A percentile compares a stretch with the other conserved stretches of the same genome.
These are phyloP conservation scores for Zopfia rhizophila DNA, from an alignment of 2,329 filamentous ascomycete species.

Conservation along the genomic window DNA sequence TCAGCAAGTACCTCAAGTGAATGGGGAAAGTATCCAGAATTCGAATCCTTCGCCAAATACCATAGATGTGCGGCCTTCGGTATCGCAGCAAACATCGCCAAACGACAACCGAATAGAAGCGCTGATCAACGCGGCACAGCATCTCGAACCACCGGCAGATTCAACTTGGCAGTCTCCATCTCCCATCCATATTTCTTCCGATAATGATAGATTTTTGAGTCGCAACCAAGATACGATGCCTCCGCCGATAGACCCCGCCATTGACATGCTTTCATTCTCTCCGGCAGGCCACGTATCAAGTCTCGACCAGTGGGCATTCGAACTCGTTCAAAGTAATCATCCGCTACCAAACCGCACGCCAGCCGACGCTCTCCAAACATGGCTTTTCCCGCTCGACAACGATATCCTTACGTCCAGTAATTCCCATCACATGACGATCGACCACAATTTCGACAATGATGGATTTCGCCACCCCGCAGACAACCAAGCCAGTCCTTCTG, in stretches of 20 bases:
- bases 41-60: constrained; percentile 30
- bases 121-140: constrained; percentile 50
- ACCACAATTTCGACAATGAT: constrained; percentile 44
- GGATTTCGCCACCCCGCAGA: constrained; percentile 33
- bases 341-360: constrained; percentile 48
- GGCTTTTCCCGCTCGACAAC: constrained; percentile 48
- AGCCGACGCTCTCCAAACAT: constrained; percentile 48
- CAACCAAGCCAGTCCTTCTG: constrained; percentile 46
- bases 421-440: constrained; percentile 42
- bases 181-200: constrained; percentile 36
- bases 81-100: constrained; percentile 35
- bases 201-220: constrained; percentile 33
- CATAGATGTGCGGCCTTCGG: constrained; percentile 24
- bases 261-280: constrained; percentile 49
- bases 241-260: constrained; percentile 51
- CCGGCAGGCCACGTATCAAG: constrained; percentile 46
- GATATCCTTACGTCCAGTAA: constrained; percentile 39
- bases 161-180: constrained; percentile 49
- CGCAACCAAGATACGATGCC: constrained; percentile 43
- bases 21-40: constrained; percentile 27
- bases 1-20: constrained; percentile 33
- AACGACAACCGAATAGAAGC: constrained; percentile 49
- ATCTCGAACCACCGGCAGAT: constrained; percentile 45
- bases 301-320: constrained; percentile 51
- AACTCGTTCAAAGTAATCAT: constrained; percentile 49